Base-by-base conservation (phyloP, 2,329 filamentous ascomycete species). In the Talaromyces marneffei region DNA sequence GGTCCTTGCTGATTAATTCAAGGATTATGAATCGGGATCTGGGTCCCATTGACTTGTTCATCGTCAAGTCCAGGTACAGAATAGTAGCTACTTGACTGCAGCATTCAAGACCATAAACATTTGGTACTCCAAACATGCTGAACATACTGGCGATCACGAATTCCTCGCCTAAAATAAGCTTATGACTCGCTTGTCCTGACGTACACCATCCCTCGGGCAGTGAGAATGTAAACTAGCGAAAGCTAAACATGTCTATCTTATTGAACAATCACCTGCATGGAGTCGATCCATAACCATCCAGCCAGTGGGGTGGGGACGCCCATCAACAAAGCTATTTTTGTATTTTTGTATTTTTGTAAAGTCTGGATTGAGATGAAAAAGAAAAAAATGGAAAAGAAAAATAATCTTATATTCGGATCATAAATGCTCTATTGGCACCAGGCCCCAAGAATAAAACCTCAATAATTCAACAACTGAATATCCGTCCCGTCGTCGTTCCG, bases 1-100 rank as follows among this genome's bases (percentile, higher is more conserved):
- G 25, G 12, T 53, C 56, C 55, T 62, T 62, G 60, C 60, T 62
- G 31, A 55, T 55, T 52, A 52, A 52, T 52, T 18, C 35, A 35
- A 3, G n/a, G 4, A 20, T 12, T 52, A 52, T 33, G n/a, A 16
- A 20, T 20, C 10, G 48, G 18, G n/a, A 52, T 52, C 48, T 33
- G 29, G 29, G 44, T 48, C 12, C 16, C n/a, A 52, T 12, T 33
- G n/a, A 33, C 29, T 23, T 35, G 2, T 33, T 20, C 48, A 35
- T 35, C 14, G 8, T 10, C 33, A 35, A 35, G 33, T 35, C 3
- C 33, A 4, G 14, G 14, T 35, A 12, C 33, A 35, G n/a, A n/a
- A n/a, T n/a, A n/a, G n/a, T n/a, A n/a, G n/a, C n/a, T n/a, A n/a
- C 14, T 46, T 23, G 25, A 9, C 6, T 9, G 23, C 25, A 2